Percentiles rank a stretch among this genome's conserved stretches.
These are phyloP conservation scores for Flaveria trinervia DNA, from an alignment of 129 eudicot species.

Conservation along the genomic window DNA sequence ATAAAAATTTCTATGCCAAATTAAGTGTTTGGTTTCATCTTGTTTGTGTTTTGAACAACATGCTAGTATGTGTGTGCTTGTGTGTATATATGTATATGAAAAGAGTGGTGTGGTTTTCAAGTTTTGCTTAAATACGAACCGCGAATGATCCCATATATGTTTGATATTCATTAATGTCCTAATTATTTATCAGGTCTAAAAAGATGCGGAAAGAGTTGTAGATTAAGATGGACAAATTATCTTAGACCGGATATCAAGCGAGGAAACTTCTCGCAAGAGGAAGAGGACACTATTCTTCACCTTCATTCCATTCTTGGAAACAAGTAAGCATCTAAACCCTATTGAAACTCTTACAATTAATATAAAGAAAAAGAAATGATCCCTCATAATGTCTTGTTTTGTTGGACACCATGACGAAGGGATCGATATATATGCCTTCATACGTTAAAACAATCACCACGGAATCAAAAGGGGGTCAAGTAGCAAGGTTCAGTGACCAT, in stretches of 20 bases:
- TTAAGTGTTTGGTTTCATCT: too few species aligned
- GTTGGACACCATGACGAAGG: too few species aligned
- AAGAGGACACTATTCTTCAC: constrained; percentile 46
- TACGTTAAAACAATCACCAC: too few species aligned
- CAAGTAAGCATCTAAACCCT: constrained; percentile 37
- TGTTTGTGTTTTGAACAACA: too few species aligned
- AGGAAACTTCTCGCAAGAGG: constrained; percentile 51
- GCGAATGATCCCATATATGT: not conserved
- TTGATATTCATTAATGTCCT: not conserved
- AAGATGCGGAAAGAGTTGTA: constrained; percentile 58
- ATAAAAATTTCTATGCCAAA: too few species aligned
- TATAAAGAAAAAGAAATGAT: not conserved
- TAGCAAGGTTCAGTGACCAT: too few species aligned
- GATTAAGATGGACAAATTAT: constrained; percentile 61
- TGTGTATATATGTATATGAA: too few species aligned
- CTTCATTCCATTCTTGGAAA: constrained; percentile 54
- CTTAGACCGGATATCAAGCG: constrained; percentile 53
- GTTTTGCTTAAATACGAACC: too few species aligned
- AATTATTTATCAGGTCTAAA: constrained; percentile 35
- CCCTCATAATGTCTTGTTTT: not conserved
- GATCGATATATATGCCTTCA: too few species aligned
- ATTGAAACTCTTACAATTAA: not conserved
- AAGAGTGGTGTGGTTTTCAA: too few species aligned
- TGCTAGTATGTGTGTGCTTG: too few species aligned
- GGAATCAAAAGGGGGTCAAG: too few species aligned